A percentile compares a stretch with the other conserved stretches of the same genome.
These are phyloP conservation scores for Pistacia integerrima DNA, from an alignment of 345 rosid genomes.

Conservation along the genomic window DNA sequence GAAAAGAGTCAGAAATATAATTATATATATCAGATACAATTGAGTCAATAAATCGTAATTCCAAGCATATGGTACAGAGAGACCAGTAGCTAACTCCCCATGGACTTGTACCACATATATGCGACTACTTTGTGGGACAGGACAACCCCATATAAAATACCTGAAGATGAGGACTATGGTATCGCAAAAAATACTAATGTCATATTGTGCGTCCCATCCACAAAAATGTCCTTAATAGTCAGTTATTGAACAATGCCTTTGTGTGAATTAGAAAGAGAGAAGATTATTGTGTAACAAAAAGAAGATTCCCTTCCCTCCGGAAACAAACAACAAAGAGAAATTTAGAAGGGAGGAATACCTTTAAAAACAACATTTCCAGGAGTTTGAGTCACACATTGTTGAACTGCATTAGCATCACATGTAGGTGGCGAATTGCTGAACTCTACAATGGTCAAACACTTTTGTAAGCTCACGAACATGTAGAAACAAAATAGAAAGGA, in stretches of 20 bases:
- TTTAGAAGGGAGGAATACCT: constrained; percentile 47
- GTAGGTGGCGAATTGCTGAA: constrained; percentile 50
- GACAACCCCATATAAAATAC: no score
- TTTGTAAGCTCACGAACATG: not conserved
- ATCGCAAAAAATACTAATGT: no score
- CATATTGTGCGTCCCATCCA: no score
- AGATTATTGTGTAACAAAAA: not conserved
- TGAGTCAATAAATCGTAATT: no score
- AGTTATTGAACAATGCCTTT: no score
- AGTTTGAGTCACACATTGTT: constrained; percentile 51
- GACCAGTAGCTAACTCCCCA: no score
- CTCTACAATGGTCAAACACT: constrained; percentile 42
- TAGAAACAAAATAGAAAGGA: not conserved
- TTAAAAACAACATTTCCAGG: constrained; percentile 68
- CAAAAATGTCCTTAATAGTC: no score
- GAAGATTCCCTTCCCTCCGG: not conserved
- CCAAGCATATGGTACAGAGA: no score
- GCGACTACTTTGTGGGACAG: no score
- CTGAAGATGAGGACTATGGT: no score
- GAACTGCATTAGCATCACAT: constrained; percentile 43
- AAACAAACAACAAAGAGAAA: constrained; percentile 2
- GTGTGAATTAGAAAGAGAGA: not conserved
- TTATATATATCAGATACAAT: no score
- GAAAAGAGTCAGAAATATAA: not conserved
- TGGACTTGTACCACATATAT: no score